A percentile compares a stretch with the other conserved stretches of the same genome.
Evolutionary conservation across 139 green algal genomes (phyloP).

Genomic region (Ettlia oleoabundans): DNA sequence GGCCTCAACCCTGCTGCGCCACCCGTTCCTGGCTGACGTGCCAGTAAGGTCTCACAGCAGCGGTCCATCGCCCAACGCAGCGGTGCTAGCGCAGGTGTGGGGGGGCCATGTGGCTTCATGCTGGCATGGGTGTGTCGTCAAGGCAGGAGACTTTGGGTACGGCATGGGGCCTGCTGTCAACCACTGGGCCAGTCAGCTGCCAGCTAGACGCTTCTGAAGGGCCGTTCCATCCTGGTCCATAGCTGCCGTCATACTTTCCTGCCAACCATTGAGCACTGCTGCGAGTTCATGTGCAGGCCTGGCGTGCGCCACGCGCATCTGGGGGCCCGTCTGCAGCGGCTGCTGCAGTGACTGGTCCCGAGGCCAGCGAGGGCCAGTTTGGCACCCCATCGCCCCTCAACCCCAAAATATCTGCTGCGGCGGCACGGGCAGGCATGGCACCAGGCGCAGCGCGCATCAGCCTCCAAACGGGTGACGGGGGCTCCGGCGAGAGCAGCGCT

Average conservation of each 20-base stretch:
- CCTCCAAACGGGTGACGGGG: not conserved
- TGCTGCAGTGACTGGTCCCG: no score
- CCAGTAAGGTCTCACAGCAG: not conserved
- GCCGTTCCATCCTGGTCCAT: no score
- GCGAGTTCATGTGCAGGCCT: no score
- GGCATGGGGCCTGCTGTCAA: no score
- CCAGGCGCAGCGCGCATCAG: slow-evolving; percentile 28
- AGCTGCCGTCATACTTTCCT: no score
- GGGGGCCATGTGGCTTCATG: no score
- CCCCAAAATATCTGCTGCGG: slow-evolving; percentile 13
- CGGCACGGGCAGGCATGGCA: not conserved
- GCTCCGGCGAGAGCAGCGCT: not conserved
- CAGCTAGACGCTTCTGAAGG: not conserved
- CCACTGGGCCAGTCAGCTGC: not conserved
- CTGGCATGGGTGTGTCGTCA: no score
- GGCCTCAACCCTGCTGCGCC: slow-evolving; percentile 73
- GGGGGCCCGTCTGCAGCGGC: not conserved
- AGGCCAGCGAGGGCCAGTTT: slow-evolving; percentile 8
- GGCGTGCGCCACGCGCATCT: not conserved
- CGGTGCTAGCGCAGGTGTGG: not conserved
- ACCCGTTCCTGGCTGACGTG: slow-evolving; percentile 75
- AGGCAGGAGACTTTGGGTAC: no score
- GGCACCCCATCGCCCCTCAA: slow-evolving; percentile 49
- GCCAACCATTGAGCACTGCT: no score
- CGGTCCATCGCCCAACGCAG: slow-evolving; percentile 11